Percentiles rank a stretch among this genome's conserved stretches.
Evolutionary conservation across 192 early-diverging fungal genomes (phyloP).

Genomic region (Coemansia sp.): DNA sequence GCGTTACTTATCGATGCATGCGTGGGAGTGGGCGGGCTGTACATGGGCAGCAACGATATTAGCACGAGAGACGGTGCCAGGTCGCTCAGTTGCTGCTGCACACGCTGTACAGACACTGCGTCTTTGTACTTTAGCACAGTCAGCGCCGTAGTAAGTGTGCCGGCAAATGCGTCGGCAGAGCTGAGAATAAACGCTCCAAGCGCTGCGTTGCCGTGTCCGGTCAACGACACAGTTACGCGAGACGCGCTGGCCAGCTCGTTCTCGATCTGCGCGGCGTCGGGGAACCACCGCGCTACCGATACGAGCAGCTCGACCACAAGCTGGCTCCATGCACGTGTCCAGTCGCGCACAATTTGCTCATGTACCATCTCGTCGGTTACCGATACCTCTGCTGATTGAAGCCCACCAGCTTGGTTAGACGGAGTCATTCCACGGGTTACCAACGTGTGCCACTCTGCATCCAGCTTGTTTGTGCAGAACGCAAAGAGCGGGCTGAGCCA

Average conservation of each 20-base stretch:
- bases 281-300: constrained; percentile 11
- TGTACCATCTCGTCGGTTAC: constrained; percentile 33
- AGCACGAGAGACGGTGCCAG: constrained; percentile 26
- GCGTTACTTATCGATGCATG: constrained; percentile 22
- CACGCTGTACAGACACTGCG: constrained; percentile 12
- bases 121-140: constrained; percentile 20
- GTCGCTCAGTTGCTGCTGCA: constrained; percentile 6
- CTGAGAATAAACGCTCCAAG: constrained; percentile 12
- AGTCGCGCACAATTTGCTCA: constrained; percentile 36
- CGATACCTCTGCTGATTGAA: neutral
- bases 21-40: constrained; percentile 29
- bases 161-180: constrained; percentile 1
- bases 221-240: neutral
- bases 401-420: neutral
- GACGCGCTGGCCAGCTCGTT: constrained; percentile 19
- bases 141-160: constrained; percentile 1
- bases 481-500: constrained; percentile 39
- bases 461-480: constrained; percentile 19
- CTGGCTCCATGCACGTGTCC: constrained; percentile 43
- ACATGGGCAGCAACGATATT: constrained; percentile 22
- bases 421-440: neutral
- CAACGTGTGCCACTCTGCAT: constrained; percentile 23
- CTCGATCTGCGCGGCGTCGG: constrained; percentile 36
- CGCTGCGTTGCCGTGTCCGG: neutral
- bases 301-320: constrained; percentile 19